Evolutionary conservation across 305 asterid species (phyloP), one percentile per base, ranked within the genome.

Genomic region (Withania somnifera): DNA sequence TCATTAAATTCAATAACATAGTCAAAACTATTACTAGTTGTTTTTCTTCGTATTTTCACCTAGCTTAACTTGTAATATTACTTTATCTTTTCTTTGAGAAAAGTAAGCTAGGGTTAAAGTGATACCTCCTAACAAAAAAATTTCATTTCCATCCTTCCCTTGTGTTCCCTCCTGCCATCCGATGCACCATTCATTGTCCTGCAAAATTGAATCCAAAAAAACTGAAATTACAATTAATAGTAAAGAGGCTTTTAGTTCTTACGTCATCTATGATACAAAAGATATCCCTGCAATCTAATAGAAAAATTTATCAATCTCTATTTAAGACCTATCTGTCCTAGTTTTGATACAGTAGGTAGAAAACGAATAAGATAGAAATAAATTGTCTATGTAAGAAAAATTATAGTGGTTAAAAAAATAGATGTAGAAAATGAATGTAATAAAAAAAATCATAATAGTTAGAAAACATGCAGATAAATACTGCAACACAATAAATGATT

Each of bases 141-240:
- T 84, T 85, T 90, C 95, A 84, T 76, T 86, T 83, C 95, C 98
- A 80, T 92, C 95, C 85, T 85, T 92, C n/a, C 95, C 85, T 85
- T 88, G 94, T 88, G 88, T 83, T 68, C 88, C 97, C 86, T 82
- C 91, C 86, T 91, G 98, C 98, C 98, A 96, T 82, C 99, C 97
- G 47, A 96, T 85, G 75, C 99, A 96, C 90, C 95, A 93, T 68
- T 93, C 97, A 2, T 82, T 77, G 40, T 90, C 90, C 90, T 88
- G 82, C 67, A 77, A 32, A 24, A 73, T 73, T 26, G 2, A 47
- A 17, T 15, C 58, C 45, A 19, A 26, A 38, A 14, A 57, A 57
- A 57, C 32, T 69, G 40, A 47, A 26, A 73, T 45, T 8, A 71
- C 30, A 36, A 73, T 45, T 26, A 14, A 15, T 36, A 71, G 22